Percentiles rank a stretch among this genome's conserved stretches.
phyloP scores from a whole-genome alignment of 768 basidiomycete genomes.

The Gyrodon lividus region DNA sequence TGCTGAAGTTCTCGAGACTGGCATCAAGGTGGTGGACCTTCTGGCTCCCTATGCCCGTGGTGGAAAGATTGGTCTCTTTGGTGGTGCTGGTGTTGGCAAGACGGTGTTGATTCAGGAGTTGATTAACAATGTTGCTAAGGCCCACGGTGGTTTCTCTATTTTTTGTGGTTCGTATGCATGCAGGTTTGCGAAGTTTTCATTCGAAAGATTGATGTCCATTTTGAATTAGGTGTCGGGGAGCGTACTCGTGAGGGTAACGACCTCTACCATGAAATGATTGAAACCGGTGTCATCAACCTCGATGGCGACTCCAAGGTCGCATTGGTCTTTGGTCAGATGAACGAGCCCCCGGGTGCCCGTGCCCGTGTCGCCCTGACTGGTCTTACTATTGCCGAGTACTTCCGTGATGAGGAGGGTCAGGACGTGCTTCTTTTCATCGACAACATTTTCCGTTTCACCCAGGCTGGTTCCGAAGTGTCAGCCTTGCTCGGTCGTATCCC shows the following conservation, averaged over 20 bases:
- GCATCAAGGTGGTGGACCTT: conserved; percentile 99
- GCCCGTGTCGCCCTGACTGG: conserved; percentile 99
- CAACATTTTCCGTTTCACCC: conserved; percentile 99
- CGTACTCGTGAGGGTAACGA: conserved; percentile 99
- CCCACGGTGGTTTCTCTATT: conserved; percentile 99
- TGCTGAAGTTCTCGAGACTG: conserved; percentile 98
- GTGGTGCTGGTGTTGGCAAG: conserved; percentile 99
- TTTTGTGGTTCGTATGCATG: conserved; percentile 70
- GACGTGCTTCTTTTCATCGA: conserved; percentile 99
- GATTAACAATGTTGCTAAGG: conserved; percentile 99
- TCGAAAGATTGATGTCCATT: conserved; percentile 11
- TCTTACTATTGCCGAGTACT: conserved; percentile 99
- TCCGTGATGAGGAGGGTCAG: conserved; percentile 99
- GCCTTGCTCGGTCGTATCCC: conserved; percentile 99
- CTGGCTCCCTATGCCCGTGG: conserved; percentile 99
- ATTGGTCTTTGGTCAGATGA: conserved; percentile 99
- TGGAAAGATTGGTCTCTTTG: conserved; percentile 99
- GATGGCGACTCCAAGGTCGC: conserved; percentile 99
- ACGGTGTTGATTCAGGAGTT: conserved; percentile 99
- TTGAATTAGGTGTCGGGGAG: conserved; percentile 86
- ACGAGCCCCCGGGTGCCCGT: conserved; percentile 99
- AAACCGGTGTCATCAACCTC: conserved; percentile 99
- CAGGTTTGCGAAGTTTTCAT: neutral
- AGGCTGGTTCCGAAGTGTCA: conserved; percentile 99
- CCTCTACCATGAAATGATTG: conserved; percentile 99